Base-by-base conservation (phyloP, 2,329 filamentous ascomycete genomes). In the Ophiostoma sp. region DNA sequence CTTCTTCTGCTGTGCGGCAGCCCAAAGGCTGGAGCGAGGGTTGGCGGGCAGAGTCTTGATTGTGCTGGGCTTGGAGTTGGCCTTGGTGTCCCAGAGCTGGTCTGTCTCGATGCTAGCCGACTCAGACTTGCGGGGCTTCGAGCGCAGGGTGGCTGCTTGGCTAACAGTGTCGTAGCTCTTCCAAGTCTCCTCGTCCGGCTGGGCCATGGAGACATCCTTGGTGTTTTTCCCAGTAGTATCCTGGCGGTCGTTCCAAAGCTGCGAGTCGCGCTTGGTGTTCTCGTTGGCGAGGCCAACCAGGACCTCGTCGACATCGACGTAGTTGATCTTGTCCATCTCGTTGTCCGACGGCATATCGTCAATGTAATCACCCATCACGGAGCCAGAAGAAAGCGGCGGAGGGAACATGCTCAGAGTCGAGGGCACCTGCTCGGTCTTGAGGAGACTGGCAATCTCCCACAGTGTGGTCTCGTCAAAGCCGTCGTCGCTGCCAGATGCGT, bases 401-500 rank as follows among this genome's bases (percentile, higher is more conserved):
- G 84, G 85, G 22, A 88, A 78, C 9, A 89, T 79, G 76, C 86
- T 89, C 57, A 85, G 78, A 76, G 83, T 86, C 15, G 87, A 86
- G 3, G 87, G 87, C 4, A 89, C 80, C 68, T 85, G 79, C 72
- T 86, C 84, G 1, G 85, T 83, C 78, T 86, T 85, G 12, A 91
- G 82, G 55, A 91, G 82, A 74, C 83, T 88, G 73, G 88, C 89
- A 80, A 91, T 91, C 78, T 91, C 88, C 87, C 88, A 90, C 33
- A 91, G 81, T 0, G 88, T 90, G 11, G 82, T 86, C 80, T 91
- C 89, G 74, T 90, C 89, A 75, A 90, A 90, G 28, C 84, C 85
- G 69, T 87, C 87, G 50, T 85, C 86, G 63, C 82, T 84, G 57
- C 81, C 79, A 1, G 80, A 78, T 22, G 81, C 81, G 28, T 79